Base-by-base conservation (phyloP, 2,329 filamentous ascomycete genomes). In the Alternaria ventricosa region DNA sequence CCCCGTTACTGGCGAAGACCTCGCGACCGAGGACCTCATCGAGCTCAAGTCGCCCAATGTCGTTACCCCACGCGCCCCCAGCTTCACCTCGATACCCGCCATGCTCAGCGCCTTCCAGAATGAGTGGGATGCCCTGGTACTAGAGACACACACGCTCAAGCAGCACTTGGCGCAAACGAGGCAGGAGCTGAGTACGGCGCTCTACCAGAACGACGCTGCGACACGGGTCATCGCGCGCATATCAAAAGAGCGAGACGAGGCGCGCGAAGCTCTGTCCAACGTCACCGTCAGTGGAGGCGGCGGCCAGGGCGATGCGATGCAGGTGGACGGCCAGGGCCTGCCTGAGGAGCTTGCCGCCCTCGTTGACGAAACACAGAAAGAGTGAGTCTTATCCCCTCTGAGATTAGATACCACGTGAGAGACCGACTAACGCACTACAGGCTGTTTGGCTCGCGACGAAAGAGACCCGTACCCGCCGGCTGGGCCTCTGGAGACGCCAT, bases 161-260 rank as follows among this genome's bases (percentile, higher is more conserved):
- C 92, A 97, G 80, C 93, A 97, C 78, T 85, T 99, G 66, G 87
- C 91, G 55, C 92, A 97, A 78, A 97, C 94, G 45, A 87, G 95
- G 69, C 94, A 97, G 82, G 96, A 99, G 84, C 88, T 99, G 60
- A 93, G 93, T 60, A 96, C 93, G 1, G 93, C 96, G 0, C 86
- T 99, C 23, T 99, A 99, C 82, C 95, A 98, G 82, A 93, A 98
- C 74, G 96, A 99, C 85, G 95, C 96, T 3, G 96, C 96, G n/a
- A 90, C 97, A 54, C 88, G 96, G 67, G 96, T 99, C 53, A 97
- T 99, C 81, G 94, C 94, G 69, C 89, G 95, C 51, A 79, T 99
- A 78, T 92, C 92, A n/a, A 91, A 88, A 78, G 96, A 99, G 84
- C 86, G 96, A 67, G 94, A 99, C 74, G 94, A 98, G 80, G 94